These are phyloP conservation scores for Aspergillus alliaceus DNA, from an alignment of 2,329 filamentous ascomycete genomes.

Conservation along the genomic window DNA sequence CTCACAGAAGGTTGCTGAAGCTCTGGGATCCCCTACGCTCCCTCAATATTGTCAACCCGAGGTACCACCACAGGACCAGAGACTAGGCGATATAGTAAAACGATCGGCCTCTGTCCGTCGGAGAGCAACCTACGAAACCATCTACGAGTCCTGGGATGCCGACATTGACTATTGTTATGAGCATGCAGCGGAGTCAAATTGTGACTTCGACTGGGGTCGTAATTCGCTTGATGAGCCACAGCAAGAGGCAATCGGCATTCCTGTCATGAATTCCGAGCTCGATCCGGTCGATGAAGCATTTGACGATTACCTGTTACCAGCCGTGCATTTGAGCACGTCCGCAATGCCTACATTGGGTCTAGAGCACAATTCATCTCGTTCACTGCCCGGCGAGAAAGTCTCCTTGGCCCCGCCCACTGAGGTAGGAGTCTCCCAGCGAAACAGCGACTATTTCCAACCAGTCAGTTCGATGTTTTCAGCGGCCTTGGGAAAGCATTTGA, in stretches of 20 bases:
- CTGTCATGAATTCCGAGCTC: conserved; percentile 10
- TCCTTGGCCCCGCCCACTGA: conserved; percentile 33
- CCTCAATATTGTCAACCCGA: conserved; percentile 25
- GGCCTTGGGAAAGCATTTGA: conserved; percentile 32
- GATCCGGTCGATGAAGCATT: conserved; percentile 11
- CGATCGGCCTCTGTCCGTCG: conserved; percentile 16
- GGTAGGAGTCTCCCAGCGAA: conserved; percentile 20
- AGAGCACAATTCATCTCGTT: conserved; percentile 34
- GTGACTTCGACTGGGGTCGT: conserved; percentile 59
- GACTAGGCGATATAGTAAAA: conserved; percentile 13
- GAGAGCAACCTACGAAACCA: conserved; percentile 26
- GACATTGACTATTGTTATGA: conserved; percentile 65
- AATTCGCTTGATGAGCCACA: conserved; percentile 33
- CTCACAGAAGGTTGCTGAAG: conserved; percentile 46
- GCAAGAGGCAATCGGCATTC: conserved; percentile 15
- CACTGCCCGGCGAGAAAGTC: conserved; percentile 25
- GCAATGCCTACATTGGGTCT: conserved; percentile 32
- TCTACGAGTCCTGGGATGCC: conserved; percentile 57
- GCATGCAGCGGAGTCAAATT: conserved; percentile 60
- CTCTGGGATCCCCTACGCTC: conserved; percentile 43
- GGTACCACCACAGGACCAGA: conserved; percentile 16
- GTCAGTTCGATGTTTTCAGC: conserved; percentile 32
- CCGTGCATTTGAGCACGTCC: conserved; percentile 26
- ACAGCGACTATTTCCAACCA: conserved; percentile 33
- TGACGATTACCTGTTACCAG: conserved; percentile 16